phyloP scores from a whole-genome alignment of 2,329 filamentous ascomycete genomes.

The Pseudofabraea citricarpa region DNA sequence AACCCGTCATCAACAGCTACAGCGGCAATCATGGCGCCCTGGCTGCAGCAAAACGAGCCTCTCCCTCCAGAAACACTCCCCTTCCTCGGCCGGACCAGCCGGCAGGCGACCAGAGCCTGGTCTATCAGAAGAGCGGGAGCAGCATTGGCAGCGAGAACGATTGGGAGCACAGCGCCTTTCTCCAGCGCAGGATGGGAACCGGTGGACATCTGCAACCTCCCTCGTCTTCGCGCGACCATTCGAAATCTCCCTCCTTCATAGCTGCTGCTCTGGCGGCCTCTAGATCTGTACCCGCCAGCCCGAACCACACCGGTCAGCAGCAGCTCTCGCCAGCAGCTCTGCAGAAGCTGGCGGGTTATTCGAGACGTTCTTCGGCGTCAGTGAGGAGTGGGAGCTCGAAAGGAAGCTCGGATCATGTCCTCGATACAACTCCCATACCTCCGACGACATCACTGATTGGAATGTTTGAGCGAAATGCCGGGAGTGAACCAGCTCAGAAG shows the following conservation, averaged over 20 bases:
- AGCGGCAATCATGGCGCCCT: constrained; percentile 38
- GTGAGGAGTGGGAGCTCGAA: constrained; percentile 16
- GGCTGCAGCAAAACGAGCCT: constrained; percentile 33
- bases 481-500: constrained; percentile 9
- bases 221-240: constrained; percentile 8
- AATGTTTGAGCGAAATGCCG: constrained; percentile 56
- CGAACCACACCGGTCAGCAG: constrained; percentile 31
- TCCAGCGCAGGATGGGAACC: constrained; percentile 9
- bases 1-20: constrained; percentile 30
- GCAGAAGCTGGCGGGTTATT: constrained; percentile 1
- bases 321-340: constrained; percentile 3
- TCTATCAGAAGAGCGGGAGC: constrained; percentile 14
- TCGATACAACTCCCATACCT: constrained; percentile 54
- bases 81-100: constrained; percentile 3
- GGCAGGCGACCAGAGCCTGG: constrained; percentile 4
- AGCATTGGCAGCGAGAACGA: constrained; percentile 13
- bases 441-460: constrained; percentile 62
- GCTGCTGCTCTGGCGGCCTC: constrained; percentile 59
- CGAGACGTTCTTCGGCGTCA: constrained; percentile 8
- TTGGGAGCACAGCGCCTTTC: constrained; percentile 8
- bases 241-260: constrained; percentile 54
- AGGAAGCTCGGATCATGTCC: constrained; percentile 26
- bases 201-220: constrained; percentile 16
- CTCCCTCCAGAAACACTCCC: constrained; percentile 7
- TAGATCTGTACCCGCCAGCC: constrained; percentile 49